Evolutionary conservation across 192 early-diverging fungal genomes (phyloP).

Genomic region (Radiomyces spectabilis): DNA sequence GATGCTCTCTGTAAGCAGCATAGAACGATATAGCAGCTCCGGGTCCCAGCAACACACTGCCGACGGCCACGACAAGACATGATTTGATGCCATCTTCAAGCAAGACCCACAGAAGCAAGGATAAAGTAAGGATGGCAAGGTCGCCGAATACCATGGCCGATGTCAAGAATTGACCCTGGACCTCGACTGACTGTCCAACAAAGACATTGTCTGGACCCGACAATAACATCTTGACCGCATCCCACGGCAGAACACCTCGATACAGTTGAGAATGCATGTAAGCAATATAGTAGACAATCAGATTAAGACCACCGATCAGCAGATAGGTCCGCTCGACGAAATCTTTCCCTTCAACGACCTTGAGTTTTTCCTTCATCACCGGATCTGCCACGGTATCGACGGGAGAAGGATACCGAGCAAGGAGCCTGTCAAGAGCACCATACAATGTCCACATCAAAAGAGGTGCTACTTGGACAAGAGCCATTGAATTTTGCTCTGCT

Average conservation of each 20-base stretch:
- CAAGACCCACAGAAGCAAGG: slow-evolving; percentile 4
- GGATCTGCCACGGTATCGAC: background rate
- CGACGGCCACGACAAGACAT: background rate
- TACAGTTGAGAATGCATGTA: background rate
- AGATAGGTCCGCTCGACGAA: slow-evolving; percentile 2
- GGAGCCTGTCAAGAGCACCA: background rate
- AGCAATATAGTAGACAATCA: slow-evolving; percentile 4
- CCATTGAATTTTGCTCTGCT: background rate
- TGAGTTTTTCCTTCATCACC: background rate
- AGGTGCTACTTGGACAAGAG: background rate
- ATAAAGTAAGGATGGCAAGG: background rate
- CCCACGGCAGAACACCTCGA: background rate
- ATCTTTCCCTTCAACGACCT: slow-evolving; percentile 3
- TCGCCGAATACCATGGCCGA: slow-evolving; percentile 1
- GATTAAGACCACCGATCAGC: slow-evolving; percentile 4
- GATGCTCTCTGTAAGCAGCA: slow-evolving; percentile 7
- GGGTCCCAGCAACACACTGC: slow-evolving; percentile 6
- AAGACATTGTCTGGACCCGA: background rate
- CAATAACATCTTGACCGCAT: slow-evolving; percentile 2
- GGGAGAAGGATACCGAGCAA: background rate
- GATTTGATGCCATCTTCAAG: background rate
- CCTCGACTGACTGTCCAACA: background rate
- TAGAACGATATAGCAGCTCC: slow-evolving; percentile 2
- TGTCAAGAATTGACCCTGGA: background rate
- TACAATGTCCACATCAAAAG: background rate